phyloP scores from a whole-genome alignment of 345 rosid genomes.

The Clarkia xantiana region DNA sequence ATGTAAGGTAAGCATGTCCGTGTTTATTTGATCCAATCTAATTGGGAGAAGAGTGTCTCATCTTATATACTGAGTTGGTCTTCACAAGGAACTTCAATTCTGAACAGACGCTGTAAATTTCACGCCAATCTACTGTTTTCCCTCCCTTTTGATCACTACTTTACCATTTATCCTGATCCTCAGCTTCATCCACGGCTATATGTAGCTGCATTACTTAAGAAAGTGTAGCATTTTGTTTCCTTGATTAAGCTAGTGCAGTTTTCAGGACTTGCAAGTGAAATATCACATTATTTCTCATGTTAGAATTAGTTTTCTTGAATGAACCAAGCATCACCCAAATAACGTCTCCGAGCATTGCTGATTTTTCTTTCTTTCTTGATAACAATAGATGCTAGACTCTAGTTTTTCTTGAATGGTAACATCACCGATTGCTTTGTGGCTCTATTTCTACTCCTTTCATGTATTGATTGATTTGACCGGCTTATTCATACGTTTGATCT shows the following conservation, averaged over 20 bases:
- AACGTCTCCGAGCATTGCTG: not conserved
- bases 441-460: too few relatives aligned
- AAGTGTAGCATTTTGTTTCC: too few relatives aligned
- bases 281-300: not conserved
- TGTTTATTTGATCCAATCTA: not conserved
- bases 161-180: too few relatives aligned
- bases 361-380: not conserved
- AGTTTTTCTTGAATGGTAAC: not conserved
- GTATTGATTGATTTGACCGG: too few relatives aligned
- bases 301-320: not conserved
- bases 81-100: not conserved
- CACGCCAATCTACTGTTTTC: too few relatives aligned
- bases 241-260: too few relatives aligned
- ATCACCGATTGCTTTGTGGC: not conserved
- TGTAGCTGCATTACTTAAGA: too few relatives aligned
- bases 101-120: too few relatives aligned
- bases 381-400: not conserved
- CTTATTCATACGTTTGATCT: not conserved
- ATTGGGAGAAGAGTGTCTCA: too few relatives aligned
- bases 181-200: too few relatives aligned
- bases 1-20: slow-evolving; percentile 48
- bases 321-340: not conserved
- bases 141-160: too few relatives aligned
- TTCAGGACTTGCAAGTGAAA: too few relatives aligned
- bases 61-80: not conserved